Conservation (phyloP, 2,329 filamentous ascomycete species). For the Penicillium nordicum region DNA sequence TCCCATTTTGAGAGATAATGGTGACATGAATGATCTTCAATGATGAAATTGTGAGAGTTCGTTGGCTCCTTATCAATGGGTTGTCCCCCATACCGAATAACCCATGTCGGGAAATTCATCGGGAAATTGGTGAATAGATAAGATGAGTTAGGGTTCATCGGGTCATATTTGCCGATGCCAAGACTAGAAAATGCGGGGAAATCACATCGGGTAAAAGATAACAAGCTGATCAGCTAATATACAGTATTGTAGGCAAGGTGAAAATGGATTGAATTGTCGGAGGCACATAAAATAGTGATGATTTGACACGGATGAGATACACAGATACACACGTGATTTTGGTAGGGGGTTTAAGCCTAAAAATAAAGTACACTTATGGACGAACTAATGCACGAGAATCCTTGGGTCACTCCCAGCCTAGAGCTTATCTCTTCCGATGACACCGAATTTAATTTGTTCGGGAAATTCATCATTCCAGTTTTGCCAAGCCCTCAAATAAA, state of each 20-base stretch:
- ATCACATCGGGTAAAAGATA: not conserved
- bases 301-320: not conserved
- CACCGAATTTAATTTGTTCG: not conserved
- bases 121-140: conserved; percentile 8
- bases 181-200: conserved; percentile 15
- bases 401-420: not conserved
- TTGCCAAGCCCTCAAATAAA: conserved; percentile 7
- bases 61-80: conserved; percentile 4
- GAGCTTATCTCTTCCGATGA: not conserved
- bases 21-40: not conserved
- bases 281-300: not conserved
- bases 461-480: not conserved
- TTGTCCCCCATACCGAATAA: not conserved
- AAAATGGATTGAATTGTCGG: not conserved
- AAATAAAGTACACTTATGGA: not conserved
- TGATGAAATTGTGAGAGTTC: not conserved
- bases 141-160: not conserved
- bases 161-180: conserved; percentile 10
- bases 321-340: not conserved
- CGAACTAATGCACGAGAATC: not conserved
- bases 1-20: conserved; percentile 1
- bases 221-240: not conserved
- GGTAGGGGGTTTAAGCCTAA: not conserved
- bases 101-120: conserved; percentile 10
- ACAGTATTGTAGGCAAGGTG: not conserved